These are phyloP conservation scores for Saprolegnia parasitica DNA, from an alignment of 352 stramenopile species.

Conservation along the genomic window DNA sequence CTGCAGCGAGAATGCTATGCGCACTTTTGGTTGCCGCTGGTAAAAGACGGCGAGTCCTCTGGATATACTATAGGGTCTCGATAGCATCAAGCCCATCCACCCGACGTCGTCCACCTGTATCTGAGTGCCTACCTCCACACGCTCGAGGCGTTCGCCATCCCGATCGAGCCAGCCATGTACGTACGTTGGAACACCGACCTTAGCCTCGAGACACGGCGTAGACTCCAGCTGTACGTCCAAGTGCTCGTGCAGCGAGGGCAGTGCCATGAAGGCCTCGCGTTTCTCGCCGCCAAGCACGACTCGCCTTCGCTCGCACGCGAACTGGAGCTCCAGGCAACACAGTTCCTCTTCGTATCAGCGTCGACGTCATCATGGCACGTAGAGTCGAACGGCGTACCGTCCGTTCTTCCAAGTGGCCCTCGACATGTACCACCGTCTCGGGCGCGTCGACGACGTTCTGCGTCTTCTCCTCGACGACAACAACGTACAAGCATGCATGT, in stretches of 20 bases:
- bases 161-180: conserved; percentile 2
- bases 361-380: neutral
- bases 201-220: neutral
- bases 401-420: conserved; percentile 2
- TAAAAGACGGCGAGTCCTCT: no score
- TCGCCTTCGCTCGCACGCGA: neutral
- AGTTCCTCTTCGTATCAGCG: neutral
- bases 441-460: conserved; percentile 17
- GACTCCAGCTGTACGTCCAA: conserved; percentile 10
- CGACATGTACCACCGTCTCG: conserved; percentile 25
- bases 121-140: neutral
- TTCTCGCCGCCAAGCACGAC: conserved; percentile 5
- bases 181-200: neutral
- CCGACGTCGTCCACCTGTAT: neutral
- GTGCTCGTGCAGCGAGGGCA: neutral
- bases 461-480: conserved; percentile 8
- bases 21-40: conserved; percentile 6
- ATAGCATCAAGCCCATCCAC: neutral
- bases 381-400: neutral
- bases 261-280: neutral
- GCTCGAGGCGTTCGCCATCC: neutral
- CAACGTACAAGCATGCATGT: no score
- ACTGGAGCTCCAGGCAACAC: conserved; percentile 6
- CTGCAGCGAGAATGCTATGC: conserved; percentile 5
- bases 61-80: no score